Percentiles rank a stretch among this genome's conserved stretches.
Conservation (phyloP, 306 rosid species). For the Cyclanthera cordifolia region DNA sequence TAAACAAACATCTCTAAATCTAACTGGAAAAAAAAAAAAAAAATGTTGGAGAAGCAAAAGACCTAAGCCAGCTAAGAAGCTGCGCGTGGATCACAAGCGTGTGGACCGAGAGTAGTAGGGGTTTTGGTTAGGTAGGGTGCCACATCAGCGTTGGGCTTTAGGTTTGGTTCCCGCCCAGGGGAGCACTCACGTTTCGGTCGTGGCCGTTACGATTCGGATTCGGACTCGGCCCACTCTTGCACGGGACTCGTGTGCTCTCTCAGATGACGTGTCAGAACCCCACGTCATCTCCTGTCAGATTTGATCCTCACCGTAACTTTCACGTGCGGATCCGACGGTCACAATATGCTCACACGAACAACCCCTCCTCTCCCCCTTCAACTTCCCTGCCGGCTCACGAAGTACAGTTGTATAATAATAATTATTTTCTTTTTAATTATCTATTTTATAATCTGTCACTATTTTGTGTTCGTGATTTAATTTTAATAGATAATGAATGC, state of each 20-base stretch:
- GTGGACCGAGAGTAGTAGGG: not conserved
- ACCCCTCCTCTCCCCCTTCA: not conserved
- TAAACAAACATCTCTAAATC: not conserved
- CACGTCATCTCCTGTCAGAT: constrained; percentile 12
- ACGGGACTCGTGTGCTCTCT: constrained; percentile 23
- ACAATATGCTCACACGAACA: constrained; percentile 10
- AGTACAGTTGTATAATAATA: not conserved
- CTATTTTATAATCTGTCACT: too few species aligned
- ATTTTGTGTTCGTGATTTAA: too few species aligned
- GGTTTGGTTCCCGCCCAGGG: constrained; percentile 13
- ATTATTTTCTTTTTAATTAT: too few species aligned
- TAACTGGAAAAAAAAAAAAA: not conserved
- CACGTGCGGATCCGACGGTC: constrained; percentile 33
- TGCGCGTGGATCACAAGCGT: not conserved
- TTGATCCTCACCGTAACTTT: constrained; percentile 10
- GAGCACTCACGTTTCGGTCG: constrained; percentile 12
- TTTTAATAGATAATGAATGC: too few species aligned
- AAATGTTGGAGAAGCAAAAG: too few species aligned
- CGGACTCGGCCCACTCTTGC: constrained; percentile 24
- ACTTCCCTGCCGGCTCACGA: not conserved
- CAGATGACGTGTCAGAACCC: not conserved
- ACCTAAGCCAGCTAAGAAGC: not conserved
- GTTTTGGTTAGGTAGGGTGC: not conserved
- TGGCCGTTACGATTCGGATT: constrained; percentile 18
- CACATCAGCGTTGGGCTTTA: constrained; percentile 1